A percentile compares a stretch with the other conserved stretches of the same genome.
Evolutionary conservation across 768 basidiomycete genomes (phyloP).

Genomic region (Astraeus odoratus): DNA sequence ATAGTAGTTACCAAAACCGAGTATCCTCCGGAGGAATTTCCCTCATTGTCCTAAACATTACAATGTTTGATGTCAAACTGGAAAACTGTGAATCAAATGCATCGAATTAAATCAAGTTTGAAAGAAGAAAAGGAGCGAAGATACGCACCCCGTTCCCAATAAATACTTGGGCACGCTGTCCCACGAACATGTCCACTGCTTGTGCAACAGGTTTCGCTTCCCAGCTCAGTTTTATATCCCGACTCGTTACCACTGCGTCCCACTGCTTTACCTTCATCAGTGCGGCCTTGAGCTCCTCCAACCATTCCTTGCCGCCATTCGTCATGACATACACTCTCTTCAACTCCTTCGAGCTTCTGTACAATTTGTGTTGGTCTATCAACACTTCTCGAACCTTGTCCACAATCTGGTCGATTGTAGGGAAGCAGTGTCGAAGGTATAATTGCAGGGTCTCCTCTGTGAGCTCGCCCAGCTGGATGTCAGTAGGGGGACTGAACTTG

Average conservation of each 20-base stretch:
- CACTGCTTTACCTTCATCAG: slow-evolving; percentile 34
- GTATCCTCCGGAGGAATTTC: slow-evolving; percentile 30
- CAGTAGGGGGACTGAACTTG: slow-evolving; percentile 28
- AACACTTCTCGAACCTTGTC: slow-evolving; percentile 26
- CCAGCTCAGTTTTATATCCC: slow-evolving; percentile 46
- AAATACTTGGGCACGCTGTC: slow-evolving; percentile 54
- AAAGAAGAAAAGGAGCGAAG: neutral
- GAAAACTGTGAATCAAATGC: slow-evolving; percentile 31
- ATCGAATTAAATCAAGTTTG: neutral
- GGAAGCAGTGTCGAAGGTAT: slow-evolving; percentile 47
- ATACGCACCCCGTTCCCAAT: slow-evolving; percentile 64
- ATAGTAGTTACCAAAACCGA: slow-evolving; percentile 32
- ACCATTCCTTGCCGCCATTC: slow-evolving; percentile 48
- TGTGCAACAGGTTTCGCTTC: slow-evolving; percentile 53
- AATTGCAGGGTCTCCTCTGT: slow-evolving; percentile 25
- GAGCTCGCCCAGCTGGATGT: slow-evolving; percentile 13
- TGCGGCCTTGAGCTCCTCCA: slow-evolving; percentile 37
- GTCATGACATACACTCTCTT: slow-evolving; percentile 57
- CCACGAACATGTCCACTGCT: slow-evolving; percentile 64
- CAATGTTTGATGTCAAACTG: slow-evolving; percentile 41
- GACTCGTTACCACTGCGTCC: slow-evolving; percentile 46
- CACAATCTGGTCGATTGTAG: slow-evolving; percentile 43
- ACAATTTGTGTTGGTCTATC: slow-evolving; percentile 13
- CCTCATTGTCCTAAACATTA: slow-evolving; percentile 36
- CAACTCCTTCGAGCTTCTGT: slow-evolving; percentile 21